Base-by-base conservation (phyloP, 2,329 filamentous ascomycete species). In the Mollisiaceae sp. region DNA sequence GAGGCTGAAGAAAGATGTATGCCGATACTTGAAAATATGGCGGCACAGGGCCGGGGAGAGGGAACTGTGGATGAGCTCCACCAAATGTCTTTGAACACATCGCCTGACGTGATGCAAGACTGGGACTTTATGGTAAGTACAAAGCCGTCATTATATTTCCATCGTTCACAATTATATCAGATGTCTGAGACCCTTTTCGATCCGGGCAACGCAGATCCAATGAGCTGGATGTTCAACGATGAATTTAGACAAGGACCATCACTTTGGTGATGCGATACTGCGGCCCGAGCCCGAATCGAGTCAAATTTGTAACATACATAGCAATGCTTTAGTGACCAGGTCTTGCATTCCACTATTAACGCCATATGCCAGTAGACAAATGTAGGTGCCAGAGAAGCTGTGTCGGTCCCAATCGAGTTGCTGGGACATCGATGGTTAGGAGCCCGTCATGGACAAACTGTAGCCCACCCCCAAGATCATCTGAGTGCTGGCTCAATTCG, bases 61-160 rank as follows among this genome's bases (percentile, higher is more conserved):
- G 55, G 43, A 27, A 57, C 8, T 43, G n/a, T 66, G 9, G 65
- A 71, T 54, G 56, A 55, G 20, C 47, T 65, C 27, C 27, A 65
- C 5, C 69, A 74, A 55, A 69, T 75, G 22, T 63, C 72, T 27
- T 70, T 73, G 52, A 70, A 75, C 15, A 67, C 69, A 8, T 55
- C 75, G 6, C 71, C 75, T 14, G 71, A 72, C 2, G 54, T 72
- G 20, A 69, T 77, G 54, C 77, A 76, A n/a, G 77, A 79, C 36
- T 83, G 80, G 80, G 77, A 78, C n/a, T 79, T 78, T 60, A 74
- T 78, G 66, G 79, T 82, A 72, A 77, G 77, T 72, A 32, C n/a
- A 58, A 11, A 43, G 11, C n/a, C 35, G 11, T 6, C 15, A 63
- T 68, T 61, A 55, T 8, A 32, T 56, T 35, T 11, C 14, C n/a